Evolutionary conservation across 176 grass and related monocot species (phyloP).

Genomic region (Bolboschoenus planiculmis): DNA sequence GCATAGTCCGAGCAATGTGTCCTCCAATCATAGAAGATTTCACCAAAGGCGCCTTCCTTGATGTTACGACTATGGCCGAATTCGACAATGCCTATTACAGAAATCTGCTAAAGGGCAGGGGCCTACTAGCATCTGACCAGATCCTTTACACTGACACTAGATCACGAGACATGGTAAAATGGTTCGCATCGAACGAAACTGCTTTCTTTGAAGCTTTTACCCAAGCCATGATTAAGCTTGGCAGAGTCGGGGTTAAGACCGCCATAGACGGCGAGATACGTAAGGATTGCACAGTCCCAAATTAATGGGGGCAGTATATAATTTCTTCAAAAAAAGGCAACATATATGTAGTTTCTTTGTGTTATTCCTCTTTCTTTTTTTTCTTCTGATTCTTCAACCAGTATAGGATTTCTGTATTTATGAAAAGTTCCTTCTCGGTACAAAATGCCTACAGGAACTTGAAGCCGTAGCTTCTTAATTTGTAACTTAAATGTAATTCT

Average conservation of each 20-base stretch:
- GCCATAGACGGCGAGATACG: conserved; percentile 27
- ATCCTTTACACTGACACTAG: conserved; percentile 17
- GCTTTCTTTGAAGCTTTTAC: conserved; percentile 40
- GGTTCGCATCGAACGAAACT: conserved; percentile 24
- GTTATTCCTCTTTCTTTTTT: not conserved
- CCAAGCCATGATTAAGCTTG: conserved; percentile 38
- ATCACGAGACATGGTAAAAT: conserved; percentile 22
- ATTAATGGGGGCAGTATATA: not conserved
- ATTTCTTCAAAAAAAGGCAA: not conserved
- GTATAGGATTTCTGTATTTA: not conserved
- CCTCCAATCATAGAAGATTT: not conserved
- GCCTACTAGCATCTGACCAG: conserved; percentile 41
- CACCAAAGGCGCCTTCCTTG: conserved; percentile 1
- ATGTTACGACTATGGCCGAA: not conserved
- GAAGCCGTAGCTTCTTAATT: too few relatives aligned
- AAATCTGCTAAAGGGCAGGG: conserved; percentile 26
- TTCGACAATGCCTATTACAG: conserved; percentile 44
- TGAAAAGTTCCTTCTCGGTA: not conserved
- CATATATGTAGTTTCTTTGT: not conserved
- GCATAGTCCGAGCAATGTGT: conserved; percentile 19
- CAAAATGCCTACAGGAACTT: not conserved
- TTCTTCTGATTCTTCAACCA: not conserved
- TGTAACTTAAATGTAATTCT: too few relatives aligned
- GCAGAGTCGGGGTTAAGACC: conserved; percentile 32
- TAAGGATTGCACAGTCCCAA: conserved; percentile 18